phyloP scores from a whole-genome alignment of 192 early-diverging fungal genomes.

The Linnemannia schmuckeri region DNA sequence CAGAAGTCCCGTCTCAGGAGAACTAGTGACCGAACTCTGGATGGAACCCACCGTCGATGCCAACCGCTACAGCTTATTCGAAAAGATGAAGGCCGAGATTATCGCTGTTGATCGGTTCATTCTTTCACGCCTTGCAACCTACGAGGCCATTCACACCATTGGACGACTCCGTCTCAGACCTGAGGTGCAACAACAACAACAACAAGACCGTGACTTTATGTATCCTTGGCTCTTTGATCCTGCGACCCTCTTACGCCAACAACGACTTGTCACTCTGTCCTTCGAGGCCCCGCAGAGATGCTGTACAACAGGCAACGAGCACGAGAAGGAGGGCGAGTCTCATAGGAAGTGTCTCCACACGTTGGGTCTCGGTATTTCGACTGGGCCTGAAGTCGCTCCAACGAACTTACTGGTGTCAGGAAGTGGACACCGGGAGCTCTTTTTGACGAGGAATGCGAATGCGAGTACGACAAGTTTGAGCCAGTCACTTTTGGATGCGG shows the following conservation, averaged over 20 bases:
- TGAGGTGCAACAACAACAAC: conserved; percentile 14
- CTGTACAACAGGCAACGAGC: background rate
- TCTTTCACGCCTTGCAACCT: conserved; percentile 67
- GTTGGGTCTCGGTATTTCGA: conserved; percentile 13
- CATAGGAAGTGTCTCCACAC: conserved; percentile 36
- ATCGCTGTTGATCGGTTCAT: conserved; percentile 55
- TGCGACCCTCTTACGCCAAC: conserved; percentile 40
- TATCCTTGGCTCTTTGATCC: conserved; percentile 56
- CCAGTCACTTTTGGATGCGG: conserved; percentile 35
- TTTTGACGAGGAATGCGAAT: conserved; percentile 28
- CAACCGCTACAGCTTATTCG: conserved; percentile 30
- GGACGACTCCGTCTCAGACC: conserved; percentile 47
- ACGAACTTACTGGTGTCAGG: conserved; percentile 1
- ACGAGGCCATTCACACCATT: conserved; percentile 65
- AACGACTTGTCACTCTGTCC: conserved; percentile 44
- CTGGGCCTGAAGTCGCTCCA: background rate
- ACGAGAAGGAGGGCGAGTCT: background rate
- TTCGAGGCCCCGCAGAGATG: conserved; percentile 30
- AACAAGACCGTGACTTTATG: conserved; percentile 39
- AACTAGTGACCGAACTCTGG: conserved; percentile 68
- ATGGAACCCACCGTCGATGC: conserved; percentile 64
- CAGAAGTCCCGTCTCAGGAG: conserved; percentile 53
- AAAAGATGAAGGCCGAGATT: conserved; percentile 30
- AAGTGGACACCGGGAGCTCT: conserved; percentile 12
- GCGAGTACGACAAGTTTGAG: conserved; percentile 40